These are phyloP conservation scores for Eucalyptus pauciflora DNA, from an alignment of 345 rosid species.

Conservation along the genomic window DNA sequence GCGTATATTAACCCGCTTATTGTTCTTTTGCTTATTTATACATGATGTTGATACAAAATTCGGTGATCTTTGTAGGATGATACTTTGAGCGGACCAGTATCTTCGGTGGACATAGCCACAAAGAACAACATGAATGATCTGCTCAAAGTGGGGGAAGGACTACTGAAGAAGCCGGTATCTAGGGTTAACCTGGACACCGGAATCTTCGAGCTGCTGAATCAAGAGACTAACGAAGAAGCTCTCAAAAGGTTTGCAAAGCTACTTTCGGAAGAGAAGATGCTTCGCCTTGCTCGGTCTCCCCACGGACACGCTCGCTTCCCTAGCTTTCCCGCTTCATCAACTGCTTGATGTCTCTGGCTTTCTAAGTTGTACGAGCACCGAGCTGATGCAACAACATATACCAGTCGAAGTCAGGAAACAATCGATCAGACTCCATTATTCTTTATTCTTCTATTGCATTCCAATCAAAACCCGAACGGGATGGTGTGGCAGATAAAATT, in stretches of 20 bases:
- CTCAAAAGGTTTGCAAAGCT: not conserved
- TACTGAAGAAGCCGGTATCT: not conserved
- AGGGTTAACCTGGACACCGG: not conserved
- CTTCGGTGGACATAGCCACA: constrained; percentile 1
- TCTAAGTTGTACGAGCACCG: not conserved
- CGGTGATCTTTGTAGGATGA: not conserved
- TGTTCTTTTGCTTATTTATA: not conserved
- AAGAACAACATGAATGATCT: not conserved
- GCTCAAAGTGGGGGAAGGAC: not conserved
- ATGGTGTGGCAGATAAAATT: not conserved
- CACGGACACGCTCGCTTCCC: not conserved
- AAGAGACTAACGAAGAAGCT: not conserved
- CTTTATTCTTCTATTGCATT: not conserved
- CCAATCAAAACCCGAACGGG: not conserved
- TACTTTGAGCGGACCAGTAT: not conserved
- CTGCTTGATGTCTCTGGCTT: not conserved
- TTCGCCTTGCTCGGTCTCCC: not conserved
- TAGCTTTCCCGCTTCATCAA: not conserved
- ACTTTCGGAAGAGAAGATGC: not conserved
- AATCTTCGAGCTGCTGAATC: not conserved
- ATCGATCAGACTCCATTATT: not conserved
- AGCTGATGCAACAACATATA: not conserved
- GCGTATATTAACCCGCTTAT: not conserved
- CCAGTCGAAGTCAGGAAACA: not conserved
- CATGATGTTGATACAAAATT: not conserved